A percentile compares a stretch with the other conserved stretches of the same genome.
These are phyloP conservation scores for Linderina pennispora DNA, from an alignment of 192 early-diverging fungal genomes.

Conservation along the genomic window DNA sequence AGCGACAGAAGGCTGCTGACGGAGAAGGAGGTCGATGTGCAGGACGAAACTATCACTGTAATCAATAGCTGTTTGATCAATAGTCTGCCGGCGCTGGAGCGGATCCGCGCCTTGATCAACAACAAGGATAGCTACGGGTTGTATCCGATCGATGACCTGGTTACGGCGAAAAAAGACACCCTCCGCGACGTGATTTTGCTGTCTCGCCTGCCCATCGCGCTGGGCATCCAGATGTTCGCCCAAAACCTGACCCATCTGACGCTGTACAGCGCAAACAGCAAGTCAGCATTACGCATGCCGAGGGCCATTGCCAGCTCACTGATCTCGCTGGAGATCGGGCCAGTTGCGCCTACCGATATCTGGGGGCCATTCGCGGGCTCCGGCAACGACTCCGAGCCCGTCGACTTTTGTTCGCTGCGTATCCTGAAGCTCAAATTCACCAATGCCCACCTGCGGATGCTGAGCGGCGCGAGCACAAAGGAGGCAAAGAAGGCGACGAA, in stretches of 20 bases:
- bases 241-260: slow-evolving; percentile 6
- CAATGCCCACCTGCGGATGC: background rate
- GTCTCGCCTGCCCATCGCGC: slow-evolving; percentile 1
- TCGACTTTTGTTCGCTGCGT: slow-evolving; percentile 11
- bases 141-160: slow-evolving; percentile 31
- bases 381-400: background rate
- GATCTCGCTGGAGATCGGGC: slow-evolving; percentile 25
- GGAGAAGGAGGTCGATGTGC: background rate
- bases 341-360: slow-evolving; percentile 17
- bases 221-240: slow-evolving; percentile 7
- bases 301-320: slow-evolving; percentile 6
- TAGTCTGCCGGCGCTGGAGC: slow-evolving; percentile 10
- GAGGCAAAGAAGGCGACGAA: background rate
- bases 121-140: slow-evolving; percentile 36
- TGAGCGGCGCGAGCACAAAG: background rate
- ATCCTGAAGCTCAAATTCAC: slow-evolving; percentile 17
- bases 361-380: slow-evolving; percentile 22
- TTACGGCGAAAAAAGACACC: slow-evolving; percentile 7
- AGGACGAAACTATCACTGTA: slow-evolving; percentile 13
- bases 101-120: slow-evolving; percentile 19
- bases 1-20: too few species aligned
- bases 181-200: slow-evolving; percentile 8
- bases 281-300: slow-evolving; percentile 1
- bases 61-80: slow-evolving; percentile 11
- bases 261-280: background rate